Base-by-base conservation (phyloP, 257 asterid species). In the Penstemon eatonii region DNA sequence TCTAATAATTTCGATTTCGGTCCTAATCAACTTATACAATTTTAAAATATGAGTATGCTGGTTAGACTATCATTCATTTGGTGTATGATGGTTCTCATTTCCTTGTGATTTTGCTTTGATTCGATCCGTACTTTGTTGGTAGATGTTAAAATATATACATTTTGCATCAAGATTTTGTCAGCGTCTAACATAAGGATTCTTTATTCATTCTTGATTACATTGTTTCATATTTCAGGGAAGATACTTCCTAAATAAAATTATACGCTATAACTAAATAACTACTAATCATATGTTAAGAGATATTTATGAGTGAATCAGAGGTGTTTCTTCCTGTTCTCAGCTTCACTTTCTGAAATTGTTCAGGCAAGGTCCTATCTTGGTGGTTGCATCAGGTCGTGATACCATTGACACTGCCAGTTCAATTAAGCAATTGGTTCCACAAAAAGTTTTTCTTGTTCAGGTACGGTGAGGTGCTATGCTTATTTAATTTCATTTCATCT, bases 311-410 rank as follows among this genome's bases (percentile, higher is more conserved):
- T 37, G 54, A 55, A 62, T 62, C 8, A 53, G 70, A 60, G 1
- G 39, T 51, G 54, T 39, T 41, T 70, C 68, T 46, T 54, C 46
- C 43, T 56, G 57, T 72, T 79, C 75, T 65, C 54, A 59, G 69
- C 58, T 67, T 70, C 67, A 36, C 60, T 44, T 54, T 69, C 33
- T 67, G 49, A 63, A 62, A 71, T 62, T 67, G 63, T 74, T 80
- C 69, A 91, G 98, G 92, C 85, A 89, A 68, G 98, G 94, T 42
- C 90, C 98, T 41, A 39, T 73, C 70, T 79, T 89, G 88, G 86
- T 91, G 79, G 91, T 91, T 66, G 96, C 95, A 75, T 89, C 96
- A 41, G 98, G 98, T 60, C 90, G 79, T 65, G 96, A 85, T 79
- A 91, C 96, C 40, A 85, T 91, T 69, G 62, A 90, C 58, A 74